phyloP scores from a whole-genome alignment of 495 filamentous ascomycete genomes.

The Aspergillus indologenus region DNA sequence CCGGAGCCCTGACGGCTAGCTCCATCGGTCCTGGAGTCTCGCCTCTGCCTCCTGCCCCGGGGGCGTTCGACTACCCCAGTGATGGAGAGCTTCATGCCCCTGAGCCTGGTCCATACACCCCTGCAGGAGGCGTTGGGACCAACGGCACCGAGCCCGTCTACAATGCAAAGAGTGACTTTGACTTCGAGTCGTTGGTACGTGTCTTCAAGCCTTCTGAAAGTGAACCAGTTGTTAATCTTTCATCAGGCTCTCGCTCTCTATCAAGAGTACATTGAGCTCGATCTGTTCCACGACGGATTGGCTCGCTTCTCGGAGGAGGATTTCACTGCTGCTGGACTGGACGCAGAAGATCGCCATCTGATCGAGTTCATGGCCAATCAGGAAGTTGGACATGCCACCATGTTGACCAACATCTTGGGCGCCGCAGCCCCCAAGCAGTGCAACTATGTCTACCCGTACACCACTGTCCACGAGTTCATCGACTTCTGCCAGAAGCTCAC shows the following conservation, averaged over 20 bases:
- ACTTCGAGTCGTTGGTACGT: constrained; percentile 63
- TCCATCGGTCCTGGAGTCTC: constrained; percentile 43
- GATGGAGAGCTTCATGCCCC: constrained; percentile 64
- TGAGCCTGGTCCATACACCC: constrained; percentile 69
- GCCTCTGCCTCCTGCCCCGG: constrained; percentile 29
- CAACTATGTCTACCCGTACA: constrained; percentile 78
- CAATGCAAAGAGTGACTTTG: constrained; percentile 66
- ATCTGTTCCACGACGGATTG: constrained; percentile 80
- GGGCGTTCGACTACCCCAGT: constrained; percentile 61
- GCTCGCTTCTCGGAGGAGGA: constrained; percentile 66
- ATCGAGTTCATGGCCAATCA: constrained; percentile 86
- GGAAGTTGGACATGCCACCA: constrained; percentile 75
- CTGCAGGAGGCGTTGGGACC: constrained; percentile 75
- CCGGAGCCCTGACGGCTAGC: constrained; percentile 53
- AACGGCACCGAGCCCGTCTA: constrained; percentile 74
- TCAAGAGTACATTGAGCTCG: constrained; percentile 85
- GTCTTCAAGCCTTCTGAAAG: not conserved
- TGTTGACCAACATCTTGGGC: constrained; percentile 81
- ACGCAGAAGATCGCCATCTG: constrained; percentile 63
- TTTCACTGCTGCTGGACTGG: constrained; percentile 66
- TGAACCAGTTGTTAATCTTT: constrained; percentile 24
- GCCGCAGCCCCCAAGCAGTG: constrained; percentile 65
- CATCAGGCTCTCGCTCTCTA: constrained; percentile 60
- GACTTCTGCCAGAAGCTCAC: constrained; percentile 88
- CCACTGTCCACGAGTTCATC: constrained; percentile 72